Evolutionary conservation across 2,329 filamentous ascomycete genomes (phyloP), one percentile per base, ranked within the genome.

Genomic region (Hymenoscyphus occultus): DNA sequence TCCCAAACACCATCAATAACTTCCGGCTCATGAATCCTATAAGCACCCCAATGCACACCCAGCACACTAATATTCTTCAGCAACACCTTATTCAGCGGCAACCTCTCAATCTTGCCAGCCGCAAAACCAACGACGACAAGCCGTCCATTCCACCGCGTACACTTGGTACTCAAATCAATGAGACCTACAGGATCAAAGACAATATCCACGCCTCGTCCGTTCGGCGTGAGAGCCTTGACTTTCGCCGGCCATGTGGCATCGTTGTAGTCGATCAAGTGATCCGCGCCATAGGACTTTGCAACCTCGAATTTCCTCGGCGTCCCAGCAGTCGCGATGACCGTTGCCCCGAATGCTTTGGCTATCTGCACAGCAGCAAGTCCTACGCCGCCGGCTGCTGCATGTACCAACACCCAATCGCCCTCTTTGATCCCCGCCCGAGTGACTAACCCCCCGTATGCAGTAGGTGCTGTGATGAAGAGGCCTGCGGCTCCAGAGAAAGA

Each of bases 111-210:
- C 60, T 82, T 83, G 0, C 92, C 92, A 0, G 88, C 91, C 0
- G 93, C 93, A 75, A 97, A 98, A 0, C 94, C 94, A 70, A 98
- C 89, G 5, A 98, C 87, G 56, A 97, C 79, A 63, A 98, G 83
- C 13, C 93, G 85, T 1, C 91, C 94, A 77, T 97, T 97, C 93
- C 93, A 98, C 3, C 92, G 90, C 3, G 90, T 91, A 79, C 94
- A 97, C 79, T 96, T 97, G 71, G 93, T 91, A 71, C 89, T 92
- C 75, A 87, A 84, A 70, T 96, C 92, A 60, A 97, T 91, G 75
- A 97, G 80, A 0, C 94, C 94, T 0, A 98, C 94, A 13, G 94
- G 93, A 77, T 98, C 94, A 79, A 92, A 98, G 28, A 98, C 93
- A 61, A 98, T 92, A 77, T 98, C 93, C 19, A 97, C 93, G 7